Base-by-base conservation (phyloP, 2,329 filamentous ascomycete genomes). In the Monosporascus cannonballus region DNA sequence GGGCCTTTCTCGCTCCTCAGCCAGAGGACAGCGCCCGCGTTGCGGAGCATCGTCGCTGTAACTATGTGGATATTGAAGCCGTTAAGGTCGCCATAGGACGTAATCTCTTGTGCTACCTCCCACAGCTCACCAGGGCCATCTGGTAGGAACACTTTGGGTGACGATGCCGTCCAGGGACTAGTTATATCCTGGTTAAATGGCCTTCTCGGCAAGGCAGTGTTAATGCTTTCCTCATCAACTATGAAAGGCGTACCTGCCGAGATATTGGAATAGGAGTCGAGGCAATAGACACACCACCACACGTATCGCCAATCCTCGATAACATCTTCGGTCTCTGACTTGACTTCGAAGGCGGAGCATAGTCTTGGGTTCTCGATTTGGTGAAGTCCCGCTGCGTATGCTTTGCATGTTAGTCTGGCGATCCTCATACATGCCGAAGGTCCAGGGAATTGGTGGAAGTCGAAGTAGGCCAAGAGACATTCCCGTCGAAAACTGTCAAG, bases 201-300 rank as follows among this genome's bases (percentile, higher is more conserved):
- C 30, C 51, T 50, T 25, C 57, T 54, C n/a, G 61, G 30, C 8
- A 68, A 56, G n/a, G 64, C 57, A 1, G 64, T 68, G 36, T 58
- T 63, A 49, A 68, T 63, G 51, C 59, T 59, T 38, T 67, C 61
- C 22, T 57, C 49, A 8, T 68, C 63, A 17, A 68, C 49, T 5
- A 67, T 41, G 38, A 61, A 66, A 38, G 65, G 66, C 0, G 61
- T 59, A 2, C 53, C 63, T 1, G 62, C 60, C 6, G 65, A 55
- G 2, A 69, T 63, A 50, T 71, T 71, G 11, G 67, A 65, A 51
- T 71, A 71, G 1, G 65, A 61, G 50, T 71, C 69, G 2, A 71
- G 59, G 25, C 65, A 62, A 53, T 68, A 71, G 36, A 71, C 60
- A 51, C 63, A 67, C 68, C 68, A 71, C 65, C 68, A 71, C 39